Percentiles rank a stretch among this genome's conserved stretches.
These are phyloP conservation scores for Populus hybrid DNA, from an alignment of 441 rosid species.

Conservation along the genomic window DNA sequence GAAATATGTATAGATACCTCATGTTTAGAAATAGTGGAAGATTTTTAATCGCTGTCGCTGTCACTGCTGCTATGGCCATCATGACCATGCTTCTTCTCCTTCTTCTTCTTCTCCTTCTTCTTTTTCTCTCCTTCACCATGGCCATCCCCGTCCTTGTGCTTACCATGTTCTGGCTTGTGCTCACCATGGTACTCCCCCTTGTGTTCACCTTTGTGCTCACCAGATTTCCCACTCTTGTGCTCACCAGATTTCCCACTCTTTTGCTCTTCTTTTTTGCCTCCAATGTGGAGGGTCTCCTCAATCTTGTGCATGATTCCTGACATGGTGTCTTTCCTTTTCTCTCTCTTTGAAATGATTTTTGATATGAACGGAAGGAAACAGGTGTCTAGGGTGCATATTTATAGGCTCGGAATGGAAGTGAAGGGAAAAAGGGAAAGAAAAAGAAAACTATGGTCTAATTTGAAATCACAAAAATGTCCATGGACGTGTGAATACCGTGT, in stretches of 20 bases:
- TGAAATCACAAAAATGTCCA: too few relatives aligned
- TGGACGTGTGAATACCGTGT: too few relatives aligned
- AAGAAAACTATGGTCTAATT: too few relatives aligned
- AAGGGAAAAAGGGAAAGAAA: not conserved
- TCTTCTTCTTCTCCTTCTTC: conserved; percentile 40
- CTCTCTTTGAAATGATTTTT: not conserved
- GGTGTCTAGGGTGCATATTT: too few relatives aligned
- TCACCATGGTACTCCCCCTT: not conserved
- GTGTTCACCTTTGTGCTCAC: not conserved
- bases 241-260: conserved; percentile 14
- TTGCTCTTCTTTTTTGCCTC: conserved; percentile 50
- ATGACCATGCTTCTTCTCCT: conserved; percentile 5
- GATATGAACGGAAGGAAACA: not conserved
- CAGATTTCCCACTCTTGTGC: conserved; percentile 18
- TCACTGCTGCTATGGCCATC: conserved; percentile 54
- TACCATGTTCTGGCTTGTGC: too few relatives aligned
- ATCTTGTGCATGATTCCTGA: conserved; percentile 77
- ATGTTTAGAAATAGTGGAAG: not conserved
- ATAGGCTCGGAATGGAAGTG: too few relatives aligned
- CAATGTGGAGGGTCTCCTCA: conserved; percentile 69
- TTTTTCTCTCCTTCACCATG: conserved; percentile 26
- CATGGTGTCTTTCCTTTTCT: conserved; percentile 30
- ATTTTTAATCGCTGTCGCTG: conserved; percentile 47
- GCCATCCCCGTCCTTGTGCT: too few relatives aligned
- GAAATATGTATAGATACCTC: not conserved